Base-by-base conservation (phyloP, 805 yeast genomes). In the Sugiyamaella smithiae region DNA sequence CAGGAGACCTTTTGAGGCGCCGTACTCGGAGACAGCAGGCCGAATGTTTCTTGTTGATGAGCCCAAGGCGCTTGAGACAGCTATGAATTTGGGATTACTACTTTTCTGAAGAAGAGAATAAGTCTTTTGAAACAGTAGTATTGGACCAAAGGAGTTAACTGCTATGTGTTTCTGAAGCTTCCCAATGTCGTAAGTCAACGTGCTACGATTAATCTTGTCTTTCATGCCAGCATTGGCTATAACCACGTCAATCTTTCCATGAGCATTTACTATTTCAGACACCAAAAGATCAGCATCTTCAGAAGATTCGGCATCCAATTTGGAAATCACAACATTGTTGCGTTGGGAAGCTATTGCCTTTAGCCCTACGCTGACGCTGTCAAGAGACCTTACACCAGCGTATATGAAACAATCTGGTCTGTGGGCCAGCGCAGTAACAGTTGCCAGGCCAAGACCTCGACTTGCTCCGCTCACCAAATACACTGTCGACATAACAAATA, bases 1-100 rank as follows among this genome's bases (percentile, higher is more conserved):
- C 45, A 69, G 43, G 1, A 69, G 73, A 5, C 72, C 70, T 54
- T 70, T 70, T 6, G 71, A 61, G 23, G 52, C 53, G 4, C 71
- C 71, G 49, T 69, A 69, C 6, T 67, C 65, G 4, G 43, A n/a
- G 12, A 25, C 32, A 2, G 36, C 19, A 9, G 26, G 17, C 5
- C 14, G 7, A 12, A 17, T 5, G 23, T 6, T 17, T 4, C 9
- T 11, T 5, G 33, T 28, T 16, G 62, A 49, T 17, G 37, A 25
- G 5, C 26, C 36, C 23, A 42, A 14, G 5, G 26, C 23, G 6
- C 32, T 9, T 5, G 38, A 32, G 8, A 26, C 20, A 8, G 20
- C 7, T 9, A 33, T 24, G 38, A 42, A 22, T 20, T 26, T 31
- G n/a, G 23, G 28, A 8, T 25, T 42, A 3, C 19, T 12, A 12